Percentiles rank a stretch among this genome's conserved stretches.
Conservation (phyloP, 2,329 filamentous ascomycete species). For the Cadophora luteo-olivacea region DNA sequence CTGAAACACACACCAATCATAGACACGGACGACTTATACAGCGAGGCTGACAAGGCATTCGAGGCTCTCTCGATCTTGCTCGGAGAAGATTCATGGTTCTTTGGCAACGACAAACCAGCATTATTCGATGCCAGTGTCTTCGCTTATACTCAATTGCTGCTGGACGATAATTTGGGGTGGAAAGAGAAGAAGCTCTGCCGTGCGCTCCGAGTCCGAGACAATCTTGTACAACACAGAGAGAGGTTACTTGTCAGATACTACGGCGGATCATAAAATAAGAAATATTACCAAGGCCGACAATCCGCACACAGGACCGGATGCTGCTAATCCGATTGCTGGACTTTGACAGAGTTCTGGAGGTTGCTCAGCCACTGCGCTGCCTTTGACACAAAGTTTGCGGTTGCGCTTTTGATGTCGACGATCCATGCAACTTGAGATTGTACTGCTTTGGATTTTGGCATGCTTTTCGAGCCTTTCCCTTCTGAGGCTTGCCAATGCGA, state of each 20-base stretch:
- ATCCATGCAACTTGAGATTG: neutral
- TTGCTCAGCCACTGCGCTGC: neutral
- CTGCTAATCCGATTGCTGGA: neutral
- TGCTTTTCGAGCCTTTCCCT: neutral
- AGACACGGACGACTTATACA: constrained; percentile 62
- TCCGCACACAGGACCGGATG: neutral
- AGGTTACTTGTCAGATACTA: constrained; percentile 55
- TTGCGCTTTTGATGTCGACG: neutral
- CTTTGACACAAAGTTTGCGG: neutral
- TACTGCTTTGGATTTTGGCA: neutral
- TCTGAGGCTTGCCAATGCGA: neutral
- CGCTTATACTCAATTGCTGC: constrained; percentile 83
- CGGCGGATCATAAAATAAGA: constrained; percentile 32
- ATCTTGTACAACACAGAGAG: constrained; percentile 70
- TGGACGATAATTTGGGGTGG: constrained; percentile 67
- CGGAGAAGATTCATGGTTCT: constrained; percentile 66
- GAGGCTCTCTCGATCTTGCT: constrained; percentile 65
- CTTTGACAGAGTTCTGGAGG: neutral
- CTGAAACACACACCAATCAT: constrained; percentile 66
- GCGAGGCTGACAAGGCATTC: constrained; percentile 67
- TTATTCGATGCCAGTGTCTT: constrained; percentile 91
- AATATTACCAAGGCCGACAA: neutral
- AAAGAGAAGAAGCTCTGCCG: constrained; percentile 64
- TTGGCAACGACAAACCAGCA: constrained; percentile 60
- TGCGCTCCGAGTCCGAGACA: constrained; percentile 61